Conservation (phyloP, 176 grass and related monocot genomes). For the Luzula sylvatica region DNA sequence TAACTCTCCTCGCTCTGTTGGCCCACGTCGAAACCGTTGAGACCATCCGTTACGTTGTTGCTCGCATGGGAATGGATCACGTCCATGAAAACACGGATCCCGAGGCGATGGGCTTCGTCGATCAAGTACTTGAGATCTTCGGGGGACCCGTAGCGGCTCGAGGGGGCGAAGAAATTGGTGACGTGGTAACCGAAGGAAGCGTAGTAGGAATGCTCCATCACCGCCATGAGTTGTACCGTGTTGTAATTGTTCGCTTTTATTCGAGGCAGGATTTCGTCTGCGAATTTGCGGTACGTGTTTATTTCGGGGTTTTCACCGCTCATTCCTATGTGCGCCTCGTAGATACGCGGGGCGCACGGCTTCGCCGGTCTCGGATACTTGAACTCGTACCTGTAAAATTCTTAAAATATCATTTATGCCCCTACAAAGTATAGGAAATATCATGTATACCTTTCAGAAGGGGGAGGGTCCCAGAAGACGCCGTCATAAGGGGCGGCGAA, state of each 20-base stretch:
- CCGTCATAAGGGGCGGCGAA: conserved; percentile 91
- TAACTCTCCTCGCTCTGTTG: conserved; percentile 66
- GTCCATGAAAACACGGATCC: conserved; percentile 82
- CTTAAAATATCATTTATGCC: too few species aligned
- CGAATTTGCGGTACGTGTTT: conserved; percentile 86
- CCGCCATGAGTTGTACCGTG: conserved; percentile 86
- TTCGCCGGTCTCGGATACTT: conserved; percentile 58
- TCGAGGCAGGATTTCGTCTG: conserved; percentile 78
- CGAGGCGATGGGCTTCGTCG: conserved; percentile 88
- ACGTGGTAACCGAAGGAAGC: conserved; percentile 98
- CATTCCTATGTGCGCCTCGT: conserved; percentile 96
- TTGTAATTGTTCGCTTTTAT: conserved; percentile 90
- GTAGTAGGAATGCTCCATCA: conserved; percentile 99
- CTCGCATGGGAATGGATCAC: conserved; percentile 88
- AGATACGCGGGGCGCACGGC: conserved; percentile 64
- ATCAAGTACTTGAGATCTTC: conserved; percentile 96
- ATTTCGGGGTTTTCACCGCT: conserved; percentile 58
- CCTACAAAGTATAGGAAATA: too few species aligned
- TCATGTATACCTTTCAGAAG: conserved; percentile 89
- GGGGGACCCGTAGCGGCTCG: conserved; percentile 86
- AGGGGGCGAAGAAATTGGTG: conserved; percentile 92
- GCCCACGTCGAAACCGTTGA: conserved; percentile 96
- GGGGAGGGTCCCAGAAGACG: conserved; percentile 85
- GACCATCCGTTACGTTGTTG: conserved; percentile 70
- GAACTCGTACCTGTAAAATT: conserved; percentile 52